These are phyloP conservation scores for Pistacia atlantica DNA, from an alignment of 345 rosid species.

Conservation along the genomic window DNA sequence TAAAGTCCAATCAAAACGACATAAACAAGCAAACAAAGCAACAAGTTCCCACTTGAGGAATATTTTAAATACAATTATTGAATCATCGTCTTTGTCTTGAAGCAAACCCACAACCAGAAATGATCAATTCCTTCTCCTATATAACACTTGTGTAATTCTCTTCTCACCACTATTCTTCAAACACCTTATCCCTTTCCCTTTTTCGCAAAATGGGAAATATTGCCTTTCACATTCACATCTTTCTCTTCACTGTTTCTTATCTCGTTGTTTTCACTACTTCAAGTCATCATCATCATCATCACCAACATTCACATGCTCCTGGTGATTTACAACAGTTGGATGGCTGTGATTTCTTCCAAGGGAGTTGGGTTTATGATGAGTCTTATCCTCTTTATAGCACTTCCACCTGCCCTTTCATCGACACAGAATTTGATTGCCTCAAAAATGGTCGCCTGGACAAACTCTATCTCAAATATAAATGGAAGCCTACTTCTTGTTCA, in stretches of 20 bases:
- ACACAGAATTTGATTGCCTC: constrained; percentile 53
- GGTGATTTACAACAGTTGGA: background rate
- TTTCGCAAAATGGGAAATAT: background rate
- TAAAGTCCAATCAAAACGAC: background rate
- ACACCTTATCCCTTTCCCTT: constrained; percentile 13
- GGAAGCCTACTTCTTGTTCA: constrained; percentile 54
- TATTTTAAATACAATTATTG: no score
- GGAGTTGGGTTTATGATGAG: constrained; percentile 48
- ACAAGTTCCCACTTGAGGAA: background rate
- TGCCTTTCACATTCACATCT: background rate
- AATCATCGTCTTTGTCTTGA: constrained; percentile 8
- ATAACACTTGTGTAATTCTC: background rate
- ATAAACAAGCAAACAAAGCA: background rate
- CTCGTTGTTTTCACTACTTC: constrained; percentile 7
- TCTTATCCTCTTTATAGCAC: constrained; percentile 40
- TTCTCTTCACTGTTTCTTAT: background rate
- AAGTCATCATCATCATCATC: background rate
- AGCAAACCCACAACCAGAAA: background rate
- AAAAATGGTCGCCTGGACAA: constrained; percentile 59
- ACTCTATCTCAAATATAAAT: constrained; percentile 45
- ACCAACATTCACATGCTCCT: background rate
- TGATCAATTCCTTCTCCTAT: background rate
- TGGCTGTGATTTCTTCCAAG: constrained; percentile 39
- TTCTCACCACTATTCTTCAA: background rate
- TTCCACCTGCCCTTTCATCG: constrained; percentile 50